A percentile compares a stretch with the other conserved stretches of the same genome.
These are phyloP conservation scores for Carex sylvatica DNA, from an alignment of 202 grass and related monocot genomes.

Conservation along the genomic window DNA sequence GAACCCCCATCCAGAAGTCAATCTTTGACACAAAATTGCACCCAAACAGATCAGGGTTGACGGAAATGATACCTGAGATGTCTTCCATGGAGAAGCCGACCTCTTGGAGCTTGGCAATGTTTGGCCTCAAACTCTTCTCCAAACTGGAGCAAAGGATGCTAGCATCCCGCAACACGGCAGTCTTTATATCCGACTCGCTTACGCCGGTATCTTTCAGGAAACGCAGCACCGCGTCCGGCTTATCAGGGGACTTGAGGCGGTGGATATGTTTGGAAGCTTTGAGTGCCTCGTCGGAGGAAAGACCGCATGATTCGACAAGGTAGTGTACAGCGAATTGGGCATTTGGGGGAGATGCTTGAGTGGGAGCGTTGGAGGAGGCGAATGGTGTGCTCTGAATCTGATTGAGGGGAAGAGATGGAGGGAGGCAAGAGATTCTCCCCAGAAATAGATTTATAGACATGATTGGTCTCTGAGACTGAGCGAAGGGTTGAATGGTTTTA, in stretches of 20 bases:
- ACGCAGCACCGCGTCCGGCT: constrained; percentile 33
- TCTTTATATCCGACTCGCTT: constrained; percentile 1
- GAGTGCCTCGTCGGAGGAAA: constrained; percentile 28
- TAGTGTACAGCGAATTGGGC: constrained; percentile 31
- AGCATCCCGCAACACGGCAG: background rate
- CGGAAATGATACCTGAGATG: constrained; percentile 23
- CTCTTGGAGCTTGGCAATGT: constrained; percentile 13
- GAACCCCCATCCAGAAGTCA: constrained; percentile 28
- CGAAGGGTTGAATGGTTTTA: no score
- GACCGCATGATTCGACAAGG: constrained; percentile 39
- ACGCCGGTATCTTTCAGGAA: constrained; percentile 37
- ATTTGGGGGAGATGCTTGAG: background rate
- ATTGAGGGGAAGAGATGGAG: background rate
- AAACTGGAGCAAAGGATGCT: constrained; percentile 27
- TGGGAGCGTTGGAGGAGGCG: constrained; percentile 9
- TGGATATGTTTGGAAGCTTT: constrained; percentile 21
- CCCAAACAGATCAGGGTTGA: background rate
- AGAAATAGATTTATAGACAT: no score
- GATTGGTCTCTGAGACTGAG: no score
- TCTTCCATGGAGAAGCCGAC: constrained; percentile 25
- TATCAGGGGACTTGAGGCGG: constrained; percentile 38
- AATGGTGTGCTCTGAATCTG: background rate
- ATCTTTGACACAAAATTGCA: background rate
- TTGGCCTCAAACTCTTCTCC: constrained; percentile 29
- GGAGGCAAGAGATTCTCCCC: no score